These are phyloP conservation scores for Aplosporella prunicola DNA, from an alignment of 2,329 filamentous ascomycete genomes.

Conservation along the genomic window DNA sequence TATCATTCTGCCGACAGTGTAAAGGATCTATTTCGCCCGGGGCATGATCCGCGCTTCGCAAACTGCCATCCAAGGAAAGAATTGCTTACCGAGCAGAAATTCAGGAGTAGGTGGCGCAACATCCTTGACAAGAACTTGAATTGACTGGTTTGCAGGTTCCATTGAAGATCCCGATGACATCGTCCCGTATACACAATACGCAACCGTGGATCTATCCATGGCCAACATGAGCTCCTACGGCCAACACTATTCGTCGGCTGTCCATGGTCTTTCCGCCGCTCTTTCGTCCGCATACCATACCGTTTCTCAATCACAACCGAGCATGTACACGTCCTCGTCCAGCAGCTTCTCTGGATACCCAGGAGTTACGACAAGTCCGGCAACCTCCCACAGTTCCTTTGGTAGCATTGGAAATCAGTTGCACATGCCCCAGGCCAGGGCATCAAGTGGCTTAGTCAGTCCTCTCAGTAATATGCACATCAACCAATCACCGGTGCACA, in stretches of 20 bases:
- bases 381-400: constrained; percentile 1
- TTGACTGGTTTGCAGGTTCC: neutral
- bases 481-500: constrained; percentile 2
- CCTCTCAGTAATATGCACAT: constrained; percentile 5
- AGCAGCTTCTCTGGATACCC: constrained; percentile 1
- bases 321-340: constrained; percentile 1
- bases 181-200: constrained; percentile 2
- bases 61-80: constrained; percentile 10
- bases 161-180: constrained; percentile 8
- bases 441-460: constrained; percentile 5
- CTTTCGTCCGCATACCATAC: constrained; percentile 3
- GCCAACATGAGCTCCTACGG: constrained; percentile 2
- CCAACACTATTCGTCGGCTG: constrained; percentile 3
- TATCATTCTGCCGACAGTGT: constrained; percentile 82
- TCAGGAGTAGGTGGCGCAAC: constrained; percentile 1
- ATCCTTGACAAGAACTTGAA: neutral
- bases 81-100: constrained; percentile 9
- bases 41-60: constrained; percentile 4
- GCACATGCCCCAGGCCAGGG: constrained; percentile 2
- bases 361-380: neutral
- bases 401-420: constrained; percentile 1
- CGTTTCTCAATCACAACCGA: constrained; percentile 4
- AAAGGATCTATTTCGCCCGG: constrained; percentile 16
- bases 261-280: constrained; percentile 1
- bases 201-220: no score